Percentiles rank a stretch among this genome's conserved stretches.
phyloP scores from a whole-genome alignment of 2,329 filamentous ascomycete genomes.

The Phialemonium atrogriseum region DNA sequence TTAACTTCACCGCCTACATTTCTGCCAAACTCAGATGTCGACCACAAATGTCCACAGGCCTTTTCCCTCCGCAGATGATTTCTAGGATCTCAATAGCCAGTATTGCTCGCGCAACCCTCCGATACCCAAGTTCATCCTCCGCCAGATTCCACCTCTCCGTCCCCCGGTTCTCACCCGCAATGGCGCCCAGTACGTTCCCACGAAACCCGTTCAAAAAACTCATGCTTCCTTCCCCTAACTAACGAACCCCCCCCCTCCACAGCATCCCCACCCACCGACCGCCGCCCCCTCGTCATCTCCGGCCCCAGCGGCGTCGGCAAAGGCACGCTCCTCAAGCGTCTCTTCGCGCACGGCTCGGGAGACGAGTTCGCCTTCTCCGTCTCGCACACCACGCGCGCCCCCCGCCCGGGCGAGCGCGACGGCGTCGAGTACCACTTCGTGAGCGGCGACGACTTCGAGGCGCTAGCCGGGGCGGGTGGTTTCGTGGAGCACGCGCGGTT shows the following conservation, averaged over 20 bases:
- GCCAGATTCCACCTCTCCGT: background rate
- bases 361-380: slow-evolving; percentile 47
- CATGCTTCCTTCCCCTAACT: background rate
- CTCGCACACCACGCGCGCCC: slow-evolving; percentile 72
- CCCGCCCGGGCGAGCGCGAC: slow-evolving; percentile 65
- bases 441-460: slow-evolving; percentile 56
- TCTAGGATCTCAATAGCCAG: too few relatives aligned
- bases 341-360: slow-evolving; percentile 51
- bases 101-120: too few relatives aligned
- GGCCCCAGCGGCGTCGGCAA: slow-evolving; percentile 77
- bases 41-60: too few relatives aligned
- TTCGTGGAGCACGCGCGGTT: slow-evolving; percentile 87
- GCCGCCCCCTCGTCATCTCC: slow-evolving; percentile 66
- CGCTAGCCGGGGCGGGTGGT: slow-evolving; percentile 56
- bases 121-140: background rate
- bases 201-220: background rate
- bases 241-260: background rate
- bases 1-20: slow-evolving; percentile 3
- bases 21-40: too few relatives aligned
- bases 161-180: too few relatives aligned
- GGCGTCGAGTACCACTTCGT: slow-evolving; percentile 79
- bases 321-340: slow-evolving; percentile 66
- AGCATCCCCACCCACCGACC: slow-evolving; percentile 30
- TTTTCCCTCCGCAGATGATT: too few relatives aligned
- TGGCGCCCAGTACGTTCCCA: slow-evolving; percentile 1